A percentile compares a stretch with the other conserved stretches of the same genome.
Evolutionary conservation across 129 eudicot genomes (phyloP).

Genomic region (Flaveria robusta): DNA sequence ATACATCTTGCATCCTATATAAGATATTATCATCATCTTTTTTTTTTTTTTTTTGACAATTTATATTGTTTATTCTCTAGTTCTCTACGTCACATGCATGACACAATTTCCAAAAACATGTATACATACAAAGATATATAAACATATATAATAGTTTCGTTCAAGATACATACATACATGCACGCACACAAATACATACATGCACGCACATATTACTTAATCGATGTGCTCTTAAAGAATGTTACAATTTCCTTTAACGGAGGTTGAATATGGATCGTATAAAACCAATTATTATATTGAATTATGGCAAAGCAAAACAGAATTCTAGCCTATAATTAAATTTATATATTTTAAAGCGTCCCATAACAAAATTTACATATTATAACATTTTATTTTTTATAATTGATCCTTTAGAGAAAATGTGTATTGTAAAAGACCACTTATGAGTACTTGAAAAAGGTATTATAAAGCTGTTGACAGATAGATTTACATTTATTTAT

Average conservation of each 20-base stretch:
- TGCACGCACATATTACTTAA: no score
- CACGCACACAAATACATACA: background rate
- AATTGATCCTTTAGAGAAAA: background rate
- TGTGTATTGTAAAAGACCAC: background rate
- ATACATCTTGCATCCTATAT: no score
- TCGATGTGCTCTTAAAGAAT: no score
- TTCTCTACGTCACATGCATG: background rate
- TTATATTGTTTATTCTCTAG: background rate
- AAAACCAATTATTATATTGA: no score
- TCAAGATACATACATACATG: background rate
- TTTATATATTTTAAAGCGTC: no score
- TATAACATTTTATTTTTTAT: no score
- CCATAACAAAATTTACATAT: no score
- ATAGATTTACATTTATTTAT: background rate
- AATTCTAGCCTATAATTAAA: no score
- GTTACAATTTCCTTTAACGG: no score
- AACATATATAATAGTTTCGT: background rate
- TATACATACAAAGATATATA: background rate
- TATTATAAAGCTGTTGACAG: background rate
- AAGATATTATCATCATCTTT: background rate
- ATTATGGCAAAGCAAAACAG: no score
- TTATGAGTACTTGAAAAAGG: background rate
- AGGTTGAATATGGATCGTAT: no score
- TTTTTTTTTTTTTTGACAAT: background rate
- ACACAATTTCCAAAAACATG: background rate